Evolutionary conservation across 1,284 basidiomycete species (phyloP).

Genomic region (Leucoagaricus sp.): DNA sequence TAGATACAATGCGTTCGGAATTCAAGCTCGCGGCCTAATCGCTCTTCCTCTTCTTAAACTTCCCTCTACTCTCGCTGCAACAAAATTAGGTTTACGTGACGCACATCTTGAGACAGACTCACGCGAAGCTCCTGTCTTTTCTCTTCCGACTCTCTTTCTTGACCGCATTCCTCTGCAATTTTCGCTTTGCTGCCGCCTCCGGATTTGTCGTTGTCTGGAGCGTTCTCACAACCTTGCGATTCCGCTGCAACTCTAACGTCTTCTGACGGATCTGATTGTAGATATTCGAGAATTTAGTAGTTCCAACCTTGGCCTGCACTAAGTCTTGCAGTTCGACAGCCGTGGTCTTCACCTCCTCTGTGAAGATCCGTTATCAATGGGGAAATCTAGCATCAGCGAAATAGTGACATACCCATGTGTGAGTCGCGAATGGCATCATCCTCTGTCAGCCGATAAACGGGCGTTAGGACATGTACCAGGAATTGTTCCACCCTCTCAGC

Average conservation of each 20-base stretch:
- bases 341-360: conserved; percentile 84
- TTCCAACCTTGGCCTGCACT: conserved; percentile 84
- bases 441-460: conserved; percentile 85
- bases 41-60: conserved; percentile 11
- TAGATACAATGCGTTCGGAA: not conserved
- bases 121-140: conserved; percentile 57
- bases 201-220: conserved; percentile 73
- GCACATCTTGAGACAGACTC: not conserved
- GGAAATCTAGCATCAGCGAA: conserved; percentile 1
- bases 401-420: conserved; percentile 67
- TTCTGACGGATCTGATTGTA: conserved; percentile 84
- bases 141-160: conserved; percentile 86
- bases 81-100: not conserved
- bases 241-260: conserved; percentile 68
- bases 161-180: conserved; percentile 60
- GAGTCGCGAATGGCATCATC: conserved; percentile 80
- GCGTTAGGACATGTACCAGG: conserved; percentile 84
- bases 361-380: conserved; percentile 7
- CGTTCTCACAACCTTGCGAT: conserved; percentile 68
- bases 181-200: conserved; percentile 76
- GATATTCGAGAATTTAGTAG: conserved; percentile 74
- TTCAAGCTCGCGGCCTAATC: not conserved
- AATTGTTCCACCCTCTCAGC: conserved; percentile 59
- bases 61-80: conserved; percentile 10
- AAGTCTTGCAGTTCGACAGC: conserved; percentile 88